Base-by-base conservation (phyloP, 345 rosid species). In the Brassica rapa region DNA sequence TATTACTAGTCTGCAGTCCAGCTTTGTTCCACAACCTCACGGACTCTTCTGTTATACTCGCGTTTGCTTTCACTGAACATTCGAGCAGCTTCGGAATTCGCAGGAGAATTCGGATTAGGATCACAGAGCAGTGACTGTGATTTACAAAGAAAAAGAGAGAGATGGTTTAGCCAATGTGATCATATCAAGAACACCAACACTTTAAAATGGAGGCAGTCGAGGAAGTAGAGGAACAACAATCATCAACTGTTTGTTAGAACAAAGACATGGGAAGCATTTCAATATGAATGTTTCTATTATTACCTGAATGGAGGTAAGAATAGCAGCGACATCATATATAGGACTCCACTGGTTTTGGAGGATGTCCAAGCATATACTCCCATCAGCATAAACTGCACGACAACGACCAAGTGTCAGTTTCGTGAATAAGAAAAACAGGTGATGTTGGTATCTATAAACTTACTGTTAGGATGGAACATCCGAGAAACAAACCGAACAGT, bases 81-180 rank as follows among this genome's bases (percentile, higher is more conserved):
- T 61, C 98, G 80, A 16, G 97, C 98, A 72, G 98, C 98, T 87
- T 94, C 98, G 21, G 98, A 94, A 83, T 94, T 94, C 43, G 98
- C 97, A 29, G 98, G 98, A 19, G 98, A 94, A 76, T 90, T 92
- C 4, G 98, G 97, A 82, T 92, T 94, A 41, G 98, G 98, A 37
- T 94, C 98, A 68, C 97, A 92, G n/a, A 94, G 97, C 82, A 94
- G 73, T 2, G 98, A 94, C 98, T 94, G 89, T 70, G 76, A 35
- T 46, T 25, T 11, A 11, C 9, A 0, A 8, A 8, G 9, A 35
- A 46, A 46, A 11, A 51, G 14, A 15, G 33, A 46, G 14, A 19
- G 32, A 71, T 14, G 25, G 56, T 73, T 49, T 3, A 79, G 63
- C 8, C 19, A 64, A 30, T 4, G 10, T 46, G 29, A 64, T 41